A percentile compares a stretch with the other conserved stretches of the same genome.
These are phyloP conservation scores for Diospyros lotus DNA, from an alignment of 148 eudicot genomes.

Conservation along the genomic window DNA sequence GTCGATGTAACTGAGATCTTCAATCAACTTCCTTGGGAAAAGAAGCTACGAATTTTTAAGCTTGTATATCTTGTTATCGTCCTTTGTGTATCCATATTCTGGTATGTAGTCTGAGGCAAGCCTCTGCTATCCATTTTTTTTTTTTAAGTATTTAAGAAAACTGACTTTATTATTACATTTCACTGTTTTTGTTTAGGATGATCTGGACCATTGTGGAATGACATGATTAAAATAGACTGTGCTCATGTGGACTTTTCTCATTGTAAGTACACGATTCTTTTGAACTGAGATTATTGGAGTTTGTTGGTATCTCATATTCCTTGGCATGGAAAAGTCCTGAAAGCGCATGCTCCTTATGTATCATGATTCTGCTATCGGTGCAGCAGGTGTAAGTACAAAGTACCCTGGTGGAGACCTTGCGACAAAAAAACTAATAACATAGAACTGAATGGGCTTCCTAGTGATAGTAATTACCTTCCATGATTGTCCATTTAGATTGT, in stretches of 20 bases:
- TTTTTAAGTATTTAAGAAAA: not conserved
- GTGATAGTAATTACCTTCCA: not conserved
- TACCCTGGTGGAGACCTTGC: not conserved
- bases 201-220: slow-evolving; percentile 39
- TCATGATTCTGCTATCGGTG: not conserved
- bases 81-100: slow-evolving; percentile 33
- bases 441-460: too few species aligned
- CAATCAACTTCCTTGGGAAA: slow-evolving; percentile 42
- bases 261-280: slow-evolving; percentile 13
- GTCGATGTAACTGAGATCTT: slow-evolving; percentile 56
- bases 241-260: not conserved
- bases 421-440: too few species aligned
- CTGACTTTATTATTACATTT: slow-evolving; percentile 14
- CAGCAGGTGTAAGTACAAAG: not conserved
- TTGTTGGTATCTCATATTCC: not conserved
- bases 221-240: not conserved
- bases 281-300: not conserved
- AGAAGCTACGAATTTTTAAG: slow-evolving; percentile 35
- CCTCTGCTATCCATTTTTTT: not conserved
- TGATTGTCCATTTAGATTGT: not conserved
- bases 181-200: slow-evolving; percentile 35
- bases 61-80: slow-evolving; percentile 35
- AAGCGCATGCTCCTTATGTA: not conserved
- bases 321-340: slow-evolving; percentile 2
- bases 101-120: slow-evolving; percentile 19